Conservation (phyloP, 2,329 filamentous ascomycete genomes). For the Elsinoe batatas region DNA sequence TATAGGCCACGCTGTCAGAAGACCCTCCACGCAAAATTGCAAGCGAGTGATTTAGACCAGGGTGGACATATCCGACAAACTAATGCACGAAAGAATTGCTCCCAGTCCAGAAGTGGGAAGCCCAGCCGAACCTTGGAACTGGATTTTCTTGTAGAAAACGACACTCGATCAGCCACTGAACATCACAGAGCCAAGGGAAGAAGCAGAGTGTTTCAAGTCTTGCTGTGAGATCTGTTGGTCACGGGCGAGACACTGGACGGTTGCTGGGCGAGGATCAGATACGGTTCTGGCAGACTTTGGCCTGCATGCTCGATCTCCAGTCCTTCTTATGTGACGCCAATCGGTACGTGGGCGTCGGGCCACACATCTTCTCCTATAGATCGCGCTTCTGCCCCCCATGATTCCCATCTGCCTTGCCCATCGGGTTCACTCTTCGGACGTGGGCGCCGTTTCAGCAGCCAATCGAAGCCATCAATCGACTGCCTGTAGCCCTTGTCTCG, state of each 20-base stretch:
- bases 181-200: background rate
- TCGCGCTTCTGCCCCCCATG: background rate
- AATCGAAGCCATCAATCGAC: background rate
- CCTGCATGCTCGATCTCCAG: constrained; percentile 10
- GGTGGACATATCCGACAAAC: background rate
- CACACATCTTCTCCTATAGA: background rate
- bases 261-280: background rate
- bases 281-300: background rate
- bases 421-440: constrained; percentile 1
- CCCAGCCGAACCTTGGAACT: constrained; percentile 3
- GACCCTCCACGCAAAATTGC: background rate
- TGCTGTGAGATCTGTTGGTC: background rate
- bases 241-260: constrained; percentile 1
- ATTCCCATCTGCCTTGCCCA: background rate
- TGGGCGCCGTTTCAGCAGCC: background rate
- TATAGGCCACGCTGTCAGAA: background rate
- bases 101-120: background rate
- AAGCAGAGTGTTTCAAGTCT: background rate
- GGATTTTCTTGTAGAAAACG: background rate
- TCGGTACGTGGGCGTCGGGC: constrained; percentile 1
- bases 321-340: constrained; percentile 4
- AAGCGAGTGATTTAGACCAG: background rate
- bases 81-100: background rate
- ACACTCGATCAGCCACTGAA: background rate
- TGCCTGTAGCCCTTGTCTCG: background rate